phyloP scores from a whole-genome alignment of 163 green algal genomes.

The Scenedesmus sp. region DNA sequence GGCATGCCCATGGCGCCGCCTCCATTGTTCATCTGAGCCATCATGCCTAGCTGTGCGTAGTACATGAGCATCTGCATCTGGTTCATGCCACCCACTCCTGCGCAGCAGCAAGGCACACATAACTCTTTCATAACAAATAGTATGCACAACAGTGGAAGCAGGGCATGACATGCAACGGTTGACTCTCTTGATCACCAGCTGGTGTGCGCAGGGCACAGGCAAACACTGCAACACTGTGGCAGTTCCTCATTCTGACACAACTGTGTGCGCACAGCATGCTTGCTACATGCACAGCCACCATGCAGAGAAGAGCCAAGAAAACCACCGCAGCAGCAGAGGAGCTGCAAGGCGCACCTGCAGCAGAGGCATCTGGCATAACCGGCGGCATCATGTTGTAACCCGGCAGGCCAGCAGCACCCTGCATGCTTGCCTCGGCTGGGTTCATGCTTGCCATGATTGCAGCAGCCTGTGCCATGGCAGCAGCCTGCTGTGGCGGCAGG shows the following conservation, averaged over 20 bases:
- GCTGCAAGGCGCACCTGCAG: not conserved
- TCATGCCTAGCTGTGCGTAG: constrained; percentile 49
- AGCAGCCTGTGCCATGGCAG: constrained; percentile 47
- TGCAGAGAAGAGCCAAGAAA: not conserved
- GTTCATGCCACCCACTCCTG: constrained; percentile 18
- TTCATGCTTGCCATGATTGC: constrained; percentile 48
- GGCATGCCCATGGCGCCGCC: constrained; percentile 2
- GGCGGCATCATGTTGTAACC: constrained; percentile 4
- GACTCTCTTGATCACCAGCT: no score
- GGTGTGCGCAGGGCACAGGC: no score
- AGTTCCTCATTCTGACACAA: not conserved
- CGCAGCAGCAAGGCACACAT: not conserved
- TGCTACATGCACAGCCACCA: no score
- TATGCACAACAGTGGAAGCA: no score
- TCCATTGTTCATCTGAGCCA: constrained; percentile 31
- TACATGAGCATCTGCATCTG: constrained; percentile 56
- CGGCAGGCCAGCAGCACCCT: constrained; percentile 8
- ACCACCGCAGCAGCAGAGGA: not conserved
- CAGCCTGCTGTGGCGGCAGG: not conserved
- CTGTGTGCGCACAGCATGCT: no score
- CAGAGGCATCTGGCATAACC: constrained; percentile 32
- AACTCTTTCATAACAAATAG: no score
- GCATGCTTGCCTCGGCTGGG: not conserved
- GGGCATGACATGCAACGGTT: no score
- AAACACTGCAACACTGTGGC: no score